Base-by-base conservation (phyloP, 1,284 basidiomycete species). In the Moniliella sp. region DNA sequence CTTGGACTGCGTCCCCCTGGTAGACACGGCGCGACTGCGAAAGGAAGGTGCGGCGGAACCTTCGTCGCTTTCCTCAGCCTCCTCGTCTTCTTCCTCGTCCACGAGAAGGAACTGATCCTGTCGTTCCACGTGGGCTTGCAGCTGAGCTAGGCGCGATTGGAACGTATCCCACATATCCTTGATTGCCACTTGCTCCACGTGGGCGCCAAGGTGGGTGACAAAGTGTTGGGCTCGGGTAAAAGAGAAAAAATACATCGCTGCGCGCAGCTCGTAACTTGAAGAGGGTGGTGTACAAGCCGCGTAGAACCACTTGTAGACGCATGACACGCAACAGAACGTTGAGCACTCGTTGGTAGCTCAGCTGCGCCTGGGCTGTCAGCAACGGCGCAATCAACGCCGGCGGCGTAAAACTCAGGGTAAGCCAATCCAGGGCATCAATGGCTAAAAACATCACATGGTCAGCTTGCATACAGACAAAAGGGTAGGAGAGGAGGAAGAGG, bases 351-450 rank as follows among this genome's bases (percentile, higher is more conserved):
- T 34, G 48, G 19, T 50, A 50, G 2, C 40, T 27, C 4, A 34
- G 29, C 23, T 41, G 40, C 1, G 44, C 42, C 18, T 49, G 13
- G 30, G 36, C 34, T n/a, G 44, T 43, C 2, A 50, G 32, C 15
- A 50, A n/a, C 11, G 46, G 46, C 8, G 48, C 37, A 23, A 50
- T 47, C 21, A 50, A 37, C 14, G 46, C 40, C 1, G 46, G 48
- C 5, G 48, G 48, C 11, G 41, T 40, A 35, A 48, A 50, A 4
- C 36, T 44, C 3, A 50, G 23, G 2, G 46, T 48, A 17, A 50
- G 39, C 48, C 48, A 50, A 26, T 50, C 48, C 4, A 50, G 33
- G 1, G 44, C 48, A 14, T 45, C 40, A 28, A 50, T 48, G 9
- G 32, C 32, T 32, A 28, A 7, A 5, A 25, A 28, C 31, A 28